Evolutionary conservation across 2,329 filamentous ascomycete genomes (phyloP).

Genomic region (Beauveria sp.): DNA sequence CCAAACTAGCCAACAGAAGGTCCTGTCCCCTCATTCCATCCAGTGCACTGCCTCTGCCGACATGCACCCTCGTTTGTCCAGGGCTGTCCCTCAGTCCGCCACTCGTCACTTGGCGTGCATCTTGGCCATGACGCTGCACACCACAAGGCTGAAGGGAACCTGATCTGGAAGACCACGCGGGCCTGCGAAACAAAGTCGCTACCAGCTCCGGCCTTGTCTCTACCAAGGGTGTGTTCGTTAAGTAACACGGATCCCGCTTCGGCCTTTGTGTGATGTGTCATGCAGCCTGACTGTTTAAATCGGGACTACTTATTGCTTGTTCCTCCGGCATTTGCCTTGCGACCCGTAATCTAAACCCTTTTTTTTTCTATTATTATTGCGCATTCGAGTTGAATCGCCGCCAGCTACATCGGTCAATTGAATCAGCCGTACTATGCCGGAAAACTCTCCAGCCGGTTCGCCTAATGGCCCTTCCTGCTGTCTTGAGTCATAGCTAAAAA

Average conservation of each 20-base stretch:
- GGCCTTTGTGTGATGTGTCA: slow-evolving; percentile 4
- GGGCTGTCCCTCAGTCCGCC: not conserved
- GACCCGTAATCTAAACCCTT: not conserved
- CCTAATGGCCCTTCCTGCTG: not conserved
- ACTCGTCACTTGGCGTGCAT: not conserved
- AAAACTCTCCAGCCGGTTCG: not conserved
- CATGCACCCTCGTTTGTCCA: not conserved
- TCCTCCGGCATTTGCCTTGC: not conserved
- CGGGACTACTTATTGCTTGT: not conserved
- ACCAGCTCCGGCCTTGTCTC: not conserved
- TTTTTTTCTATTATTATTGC: not conserved
- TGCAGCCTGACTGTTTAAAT: slow-evolving; percentile 3
- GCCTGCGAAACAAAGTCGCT: not conserved
- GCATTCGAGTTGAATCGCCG: not conserved
- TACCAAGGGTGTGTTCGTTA: too few relatives aligned
- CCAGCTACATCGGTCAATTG: too few relatives aligned
- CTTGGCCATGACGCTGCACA: not conserved
- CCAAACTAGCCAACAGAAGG: too few relatives aligned
- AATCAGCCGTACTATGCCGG: not conserved
- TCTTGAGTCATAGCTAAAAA: too few relatives aligned
- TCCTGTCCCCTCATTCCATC: too few relatives aligned
- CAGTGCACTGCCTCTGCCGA: not conserved
- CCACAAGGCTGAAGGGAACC: slow-evolving; percentile 8
- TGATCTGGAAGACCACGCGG: slow-evolving; percentile 1
- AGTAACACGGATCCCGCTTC: not conserved